Evolutionary conservation across 257 asterid genomes (phyloP).

Genomic region (Misopates orontium): DNA sequence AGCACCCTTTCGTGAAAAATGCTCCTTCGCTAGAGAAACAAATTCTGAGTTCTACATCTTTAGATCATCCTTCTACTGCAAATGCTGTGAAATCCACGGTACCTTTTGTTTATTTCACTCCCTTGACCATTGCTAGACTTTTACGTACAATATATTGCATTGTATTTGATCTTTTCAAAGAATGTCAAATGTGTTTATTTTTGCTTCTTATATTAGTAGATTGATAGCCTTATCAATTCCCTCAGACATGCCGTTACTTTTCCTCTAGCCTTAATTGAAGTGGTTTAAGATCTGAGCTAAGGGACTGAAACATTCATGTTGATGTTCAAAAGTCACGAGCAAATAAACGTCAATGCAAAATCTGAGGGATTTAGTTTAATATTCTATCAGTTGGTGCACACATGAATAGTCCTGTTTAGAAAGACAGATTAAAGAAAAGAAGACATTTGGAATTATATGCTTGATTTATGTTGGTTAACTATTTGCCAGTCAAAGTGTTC

Average conservation of each 20-base stretch:
- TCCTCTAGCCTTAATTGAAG: slow-evolving; percentile 14
- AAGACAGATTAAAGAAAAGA: too few species aligned
- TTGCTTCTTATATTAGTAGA: slow-evolving; percentile 1
- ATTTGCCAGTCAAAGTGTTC: too few species aligned
- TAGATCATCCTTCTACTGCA: slow-evolving; percentile 53
- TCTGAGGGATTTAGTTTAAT: too few species aligned
- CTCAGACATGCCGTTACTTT: background rate
- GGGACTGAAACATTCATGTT: too few species aligned
- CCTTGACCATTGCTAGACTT: slow-evolving; percentile 17
- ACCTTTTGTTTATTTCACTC: slow-evolving; percentile 19
- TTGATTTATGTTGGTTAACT: too few species aligned
- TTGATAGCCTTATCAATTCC: slow-evolving; percentile 8
- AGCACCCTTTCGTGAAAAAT: slow-evolving; percentile 82
- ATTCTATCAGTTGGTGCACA: too few species aligned
- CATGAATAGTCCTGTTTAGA: too few species aligned
- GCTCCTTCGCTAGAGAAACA: slow-evolving; percentile 71
- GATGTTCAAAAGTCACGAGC: too few species aligned
- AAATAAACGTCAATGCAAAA: too few species aligned
- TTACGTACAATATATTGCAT: slow-evolving; percentile 3
- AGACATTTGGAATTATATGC: too few species aligned
- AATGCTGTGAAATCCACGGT: slow-evolving; percentile 65
- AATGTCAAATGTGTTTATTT: too few species aligned
- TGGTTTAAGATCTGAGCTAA: background rate
- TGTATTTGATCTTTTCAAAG: background rate
- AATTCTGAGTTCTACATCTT: slow-evolving; percentile 42